These are phyloP conservation scores for Aegilops sharonensis DNA, from an alignment of 176 grass and related monocot genomes.

Conservation along the genomic window DNA sequence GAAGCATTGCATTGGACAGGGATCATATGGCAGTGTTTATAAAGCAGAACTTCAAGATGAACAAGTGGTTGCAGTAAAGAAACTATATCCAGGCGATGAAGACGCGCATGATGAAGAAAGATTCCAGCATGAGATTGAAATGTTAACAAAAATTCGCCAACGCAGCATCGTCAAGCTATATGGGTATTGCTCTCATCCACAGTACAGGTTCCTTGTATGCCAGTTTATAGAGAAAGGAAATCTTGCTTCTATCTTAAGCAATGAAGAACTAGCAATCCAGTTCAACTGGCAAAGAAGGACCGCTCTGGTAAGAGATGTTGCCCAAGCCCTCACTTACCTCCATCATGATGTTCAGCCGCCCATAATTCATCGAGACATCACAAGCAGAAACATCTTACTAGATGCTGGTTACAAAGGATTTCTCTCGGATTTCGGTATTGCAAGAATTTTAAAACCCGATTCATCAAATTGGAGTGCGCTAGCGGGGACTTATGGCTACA, in stretches of 20 bases:
- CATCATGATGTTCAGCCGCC: conserved; percentile 26
- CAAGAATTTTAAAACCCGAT: conserved; percentile 22
- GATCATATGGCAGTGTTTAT: conserved; percentile 19
- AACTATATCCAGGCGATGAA: neutral
- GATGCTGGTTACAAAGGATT: conserved; percentile 32
- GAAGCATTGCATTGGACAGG: conserved; percentile 18
- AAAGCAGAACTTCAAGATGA: conserved; percentile 3
- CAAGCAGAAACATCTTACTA: conserved; percentile 32
- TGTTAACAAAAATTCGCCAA: conserved; percentile 15
- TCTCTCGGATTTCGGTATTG: conserved; percentile 28
- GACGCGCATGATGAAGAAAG: neutral
- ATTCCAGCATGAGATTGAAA: conserved; percentile 19
- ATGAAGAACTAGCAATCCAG: neutral
- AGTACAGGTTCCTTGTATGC: conserved; percentile 24
- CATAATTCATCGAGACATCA: conserved; percentile 27
- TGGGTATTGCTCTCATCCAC: conserved; percentile 18
- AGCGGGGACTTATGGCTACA: conserved; percentile 34
- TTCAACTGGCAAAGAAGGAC: conserved; percentile 17
- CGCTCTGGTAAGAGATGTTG: conserved; percentile 15
- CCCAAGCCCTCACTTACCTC: conserved; percentile 31
- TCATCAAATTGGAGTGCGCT: conserved; percentile 30
- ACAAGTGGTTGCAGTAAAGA: conserved; percentile 18
- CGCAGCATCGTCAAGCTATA: conserved; percentile 25
- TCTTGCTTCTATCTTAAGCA: conserved; percentile 1
- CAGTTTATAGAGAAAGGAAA: conserved; percentile 27